Evolutionary conservation across 2,329 filamentous ascomycete genomes (phyloP), one percentile per base, ranked within the genome.

Genomic region (Macrophomina phaseolina): DNA sequence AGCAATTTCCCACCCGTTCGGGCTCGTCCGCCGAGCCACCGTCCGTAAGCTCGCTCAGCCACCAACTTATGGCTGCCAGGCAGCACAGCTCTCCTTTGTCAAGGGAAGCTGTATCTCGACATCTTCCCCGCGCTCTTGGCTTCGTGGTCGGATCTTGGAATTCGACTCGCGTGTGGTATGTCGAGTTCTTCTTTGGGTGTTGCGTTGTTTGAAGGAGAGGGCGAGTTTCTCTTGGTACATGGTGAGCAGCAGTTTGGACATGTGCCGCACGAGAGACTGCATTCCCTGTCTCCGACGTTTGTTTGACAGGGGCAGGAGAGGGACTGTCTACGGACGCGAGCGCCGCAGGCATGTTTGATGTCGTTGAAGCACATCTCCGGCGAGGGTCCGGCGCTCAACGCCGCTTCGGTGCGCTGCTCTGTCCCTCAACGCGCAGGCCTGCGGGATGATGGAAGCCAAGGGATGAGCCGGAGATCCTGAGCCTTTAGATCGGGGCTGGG

Each of bases 281-380:
- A 66, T 11, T 66, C 64, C 23, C 64, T 34, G 55, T 66, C 64
- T 23, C 64, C 64, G 55, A 53, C 49, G 45, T 66, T 66, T 34
- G 53, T 66, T 1, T 40, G 28, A 46, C 64, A 66, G 12, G 64
- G n/a, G 36, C 64, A 66, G 6, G 64, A 66, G 11, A 66, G 53
- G 5, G 64, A 66, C 45, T 66, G 64, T 2, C 64, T 36, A 14
- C 64, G 64, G 34, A 66, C 46, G 14, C 64, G 46, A 4, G 64
- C 36, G 18, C 64, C 64, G n/a, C 64, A 66, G 1, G 53, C 53
- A 42, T 66, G 64, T 16, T 52, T 58, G 64, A 66, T 61, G 45
- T 42, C 55, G 53, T 66, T 66, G 53, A 60, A 66, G 53, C 64
- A 66, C 64, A 66, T 66, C 12, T 11, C 48, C 14, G 11, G 14